Evolutionary conservation across 2,329 filamentous ascomycete species (phyloP), one percentile per base, ranked within the genome.

Genomic region (Paraconiothyrium brasiliense): DNA sequence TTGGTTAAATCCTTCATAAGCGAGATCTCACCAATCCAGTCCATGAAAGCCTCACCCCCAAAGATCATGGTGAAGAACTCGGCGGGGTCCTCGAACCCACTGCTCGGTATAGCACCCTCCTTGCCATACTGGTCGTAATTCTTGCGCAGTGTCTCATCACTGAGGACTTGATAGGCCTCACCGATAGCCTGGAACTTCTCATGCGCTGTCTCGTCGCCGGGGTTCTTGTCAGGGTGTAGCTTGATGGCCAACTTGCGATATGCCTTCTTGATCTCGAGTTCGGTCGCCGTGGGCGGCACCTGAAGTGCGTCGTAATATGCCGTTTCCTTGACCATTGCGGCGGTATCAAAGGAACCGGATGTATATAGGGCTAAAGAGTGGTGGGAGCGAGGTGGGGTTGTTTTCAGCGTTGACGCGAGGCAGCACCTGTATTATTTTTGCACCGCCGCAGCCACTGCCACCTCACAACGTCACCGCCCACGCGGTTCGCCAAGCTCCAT

Each of bases 31-130:
- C 95, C 95, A 75, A 99, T 98, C 85, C 95, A 93, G 83, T 99
- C 94, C 63, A 91, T 85, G 75, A 99, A 99, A 13, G 94, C 93
- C 72, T 97, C 94, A 63, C 95, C 95, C 70, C 95, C 95, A 76
- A 99, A 99, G 71, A 99, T 99, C 84, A 94, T 96, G 73, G 92
- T 92, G 82, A 99, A 99, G 86, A 99, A 99, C 81, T 99, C 95
- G 67, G 93, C 87, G 1, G 95, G 95, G 78, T 99, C 95, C 84
- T 91, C 88, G 79, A 99, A 99, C 65, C 95, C 95, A 72, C 93
- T 92, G 71, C 90, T 89, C 0, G 95, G 95, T 76, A 94, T 92
- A 6, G 95, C 94, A 69, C 92, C 89, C 73, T 99, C 95, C 82
- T 98, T 98, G 78, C 95, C 95, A 84, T 90, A 94, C 81, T 97